Conservation (phyloP, 495 filamentous ascomycete species). For the Neurospora sp. region DNA sequence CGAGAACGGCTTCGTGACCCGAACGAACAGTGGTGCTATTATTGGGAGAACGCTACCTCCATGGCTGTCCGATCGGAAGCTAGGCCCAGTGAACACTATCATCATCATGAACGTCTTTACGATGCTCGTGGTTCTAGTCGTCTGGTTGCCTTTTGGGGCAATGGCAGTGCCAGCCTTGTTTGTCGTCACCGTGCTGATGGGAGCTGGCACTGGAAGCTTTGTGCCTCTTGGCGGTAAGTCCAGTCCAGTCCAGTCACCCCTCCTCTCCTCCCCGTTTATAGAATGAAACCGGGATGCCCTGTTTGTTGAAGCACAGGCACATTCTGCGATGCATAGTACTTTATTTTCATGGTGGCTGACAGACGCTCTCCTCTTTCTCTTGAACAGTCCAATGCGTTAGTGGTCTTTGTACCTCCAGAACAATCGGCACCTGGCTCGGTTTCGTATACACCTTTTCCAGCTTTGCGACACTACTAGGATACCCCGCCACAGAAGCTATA, state of each 20-base stretch:
- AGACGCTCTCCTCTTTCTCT: background rate
- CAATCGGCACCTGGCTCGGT: conserved; percentile 18
- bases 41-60: conserved; percentile 17
- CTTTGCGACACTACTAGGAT: conserved; percentile 17
- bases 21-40: conserved; percentile 14
- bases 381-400: conserved; percentile 18
- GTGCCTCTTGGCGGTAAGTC: conserved; percentile 20
- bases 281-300: background rate
- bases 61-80: conserved; percentile 14
- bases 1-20: background rate
- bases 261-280: background rate
- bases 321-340: background rate
- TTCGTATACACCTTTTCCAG: conserved; percentile 16
- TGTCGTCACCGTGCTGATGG: conserved; percentile 15
- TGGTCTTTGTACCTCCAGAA: conserved; percentile 11
- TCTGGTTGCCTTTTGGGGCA: conserved; percentile 19
- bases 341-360: background rate
- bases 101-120: conserved; percentile 19
- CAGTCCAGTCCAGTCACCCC: background rate
- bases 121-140: conserved; percentile 7
- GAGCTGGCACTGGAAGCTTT: conserved; percentile 19
- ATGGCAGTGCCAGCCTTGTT: conserved; percentile 9
- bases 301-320: background rate
- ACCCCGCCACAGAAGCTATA: conserved; percentile 15
- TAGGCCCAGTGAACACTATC: conserved; percentile 19